Base-by-base conservation (phyloP, 1,284 basidiomycete species). In the Ceraceosorus guamensis region DNA sequence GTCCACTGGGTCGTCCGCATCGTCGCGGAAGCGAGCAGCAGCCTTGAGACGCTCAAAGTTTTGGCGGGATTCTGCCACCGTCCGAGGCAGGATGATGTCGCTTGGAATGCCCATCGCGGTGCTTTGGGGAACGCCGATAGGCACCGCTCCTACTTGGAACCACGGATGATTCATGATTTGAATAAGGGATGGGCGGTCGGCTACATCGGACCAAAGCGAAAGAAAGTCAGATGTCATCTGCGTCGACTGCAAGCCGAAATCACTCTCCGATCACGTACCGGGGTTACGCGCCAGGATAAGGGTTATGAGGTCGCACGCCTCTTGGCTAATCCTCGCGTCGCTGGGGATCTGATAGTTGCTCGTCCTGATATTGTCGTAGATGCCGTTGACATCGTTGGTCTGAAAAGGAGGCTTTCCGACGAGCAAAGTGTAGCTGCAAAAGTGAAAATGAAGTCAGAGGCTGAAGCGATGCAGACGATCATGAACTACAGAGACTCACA, bases 381-480 rank as follows among this genome's bases (percentile, higher is more conserved):
- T 76, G 51, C 66, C 64, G 30, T 73, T 63, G 39, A 97, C 91
- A 53, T 96, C 91, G 76, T 92, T 91, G 7, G 91, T 97, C 77
- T 97, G 92, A 81, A 98, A 98, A 0, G 93, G 93, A 1, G 95
- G 93, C 46, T 87, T 85, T 34, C 93, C 95, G 32, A 97, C 83
- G 34, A 96, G 80, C 50, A 97, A 84, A 0, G 95, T 97, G 76
- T 98, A 98, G 11, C 47, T 55, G 47, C 14, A 50, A 18, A 30
- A 4, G 6, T 8, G 39, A 43, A 50, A 11, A 34, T 7, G 11
- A 33, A 24, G 31, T 8, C 10, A 35, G 31, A 50, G 14, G 32
- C 39, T 67, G 53, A 24, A 6, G 45, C n/a, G 24, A 6, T n/a
- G 45, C 11, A 46, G n/a, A 24, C 14, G 10, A 30, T 14, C n/a